Base-by-base conservation (phyloP, 192 early-diverging fungal genomes). In the Kickxella alabastrina region DNA sequence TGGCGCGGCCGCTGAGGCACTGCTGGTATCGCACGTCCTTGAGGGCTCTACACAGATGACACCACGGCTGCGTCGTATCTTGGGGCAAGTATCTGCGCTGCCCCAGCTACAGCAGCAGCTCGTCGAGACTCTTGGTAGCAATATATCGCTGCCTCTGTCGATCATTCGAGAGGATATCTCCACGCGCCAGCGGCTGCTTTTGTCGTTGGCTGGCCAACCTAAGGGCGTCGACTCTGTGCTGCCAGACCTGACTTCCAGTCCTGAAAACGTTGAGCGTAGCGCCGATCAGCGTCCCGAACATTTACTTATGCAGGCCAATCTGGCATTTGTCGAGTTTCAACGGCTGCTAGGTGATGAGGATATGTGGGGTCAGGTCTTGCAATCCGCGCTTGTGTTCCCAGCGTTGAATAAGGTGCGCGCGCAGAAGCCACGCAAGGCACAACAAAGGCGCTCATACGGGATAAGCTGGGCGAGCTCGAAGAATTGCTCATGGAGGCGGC, bases 261-360 rank as follows among this genome's bases (percentile, higher is more conserved):
- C 7, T 2, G 31, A 4, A 3, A 2, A n/a, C 14, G 31, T 15
- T 13, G 24, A 5, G 14, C 57, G 63, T 6, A 58, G 53, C 27
- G 24, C 67, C 5, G 71, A 75, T 21, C 47, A 75, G 43, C 52
- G 43, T 21, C 55, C 65, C 1, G 54, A 64, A 6, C 53, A 75
- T 10, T 19, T 57, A 26, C 31, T 67, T 13, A 53, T 67, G 65
- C 60, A 38, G 10, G 57, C 59, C 9, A 59, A 52, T 4, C 55
- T 75, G 2, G 49, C 39, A 0, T 67, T 63, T 52, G 43, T 42
- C 19, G 56, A 65, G 43, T 35, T 75, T 31, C 51, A 61, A 29
- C 47, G 50, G 1, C 28, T 49, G 26, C 45, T 68, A 0, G 24
- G 37, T 1, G 25, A 12, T 7, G 60, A 68, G 15, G 26, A 46